A percentile compares a stretch with the other conserved stretches of the same genome.
These are phyloP conservation scores for Saksenaea vasiformis DNA, from an alignment of 371 early-diverging fungal species.

Conservation along the genomic window DNA sequence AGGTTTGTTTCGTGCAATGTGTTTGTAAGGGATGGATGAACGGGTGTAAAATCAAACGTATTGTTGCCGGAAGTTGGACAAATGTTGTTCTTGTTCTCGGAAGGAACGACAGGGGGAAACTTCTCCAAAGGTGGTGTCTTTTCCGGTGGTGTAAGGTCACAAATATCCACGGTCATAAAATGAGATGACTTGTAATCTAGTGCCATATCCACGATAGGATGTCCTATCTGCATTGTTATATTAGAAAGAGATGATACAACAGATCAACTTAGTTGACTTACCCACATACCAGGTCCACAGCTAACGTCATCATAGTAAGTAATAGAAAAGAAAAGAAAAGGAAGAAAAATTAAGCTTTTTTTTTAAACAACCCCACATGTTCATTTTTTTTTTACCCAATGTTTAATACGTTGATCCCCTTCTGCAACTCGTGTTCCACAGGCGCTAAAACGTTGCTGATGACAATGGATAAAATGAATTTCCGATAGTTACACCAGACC, in stretches of 20 bases:
- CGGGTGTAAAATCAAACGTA: conserved; percentile 15
- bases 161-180: conserved; percentile 21
- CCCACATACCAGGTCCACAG: conserved; percentile 38
- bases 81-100: background rate
- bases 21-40: conserved; percentile 17
- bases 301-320: conserved; percentile 10
- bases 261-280: conserved; percentile 4
- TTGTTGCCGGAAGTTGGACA: background rate
- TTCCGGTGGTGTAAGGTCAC: conserved; percentile 23
- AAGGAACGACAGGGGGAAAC: background rate
- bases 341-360: background rate
- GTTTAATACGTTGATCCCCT: conserved; percentile 26
- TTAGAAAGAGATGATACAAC: background rate
- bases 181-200: conserved; percentile 22
- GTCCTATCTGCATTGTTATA: conserved; percentile 16
- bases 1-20: background rate
- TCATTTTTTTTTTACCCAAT: conserved; percentile 22
- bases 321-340: background rate
- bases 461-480: background rate
- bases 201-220: conserved; percentile 34
- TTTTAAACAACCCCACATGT: background rate
- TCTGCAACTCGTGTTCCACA: conserved; percentile 15
- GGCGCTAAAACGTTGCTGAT: conserved; percentile 26
- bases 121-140: conserved; percentile 13
- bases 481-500: background rate